phyloP scores from a whole-genome alignment of 306 rosid genomes.

The Acacia confusa region DNA sequence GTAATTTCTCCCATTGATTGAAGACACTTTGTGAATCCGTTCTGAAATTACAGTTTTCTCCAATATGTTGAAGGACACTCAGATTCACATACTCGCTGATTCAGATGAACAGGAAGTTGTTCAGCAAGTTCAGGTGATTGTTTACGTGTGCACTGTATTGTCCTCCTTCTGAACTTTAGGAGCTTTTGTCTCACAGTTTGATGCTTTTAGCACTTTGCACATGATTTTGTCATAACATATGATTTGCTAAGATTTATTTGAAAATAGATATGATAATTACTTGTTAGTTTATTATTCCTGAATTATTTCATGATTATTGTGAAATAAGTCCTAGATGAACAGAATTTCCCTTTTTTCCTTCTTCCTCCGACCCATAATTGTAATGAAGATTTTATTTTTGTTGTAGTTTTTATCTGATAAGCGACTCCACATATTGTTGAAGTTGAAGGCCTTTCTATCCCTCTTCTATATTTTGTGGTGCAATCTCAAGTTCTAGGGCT shows the following conservation, averaged over 20 bases:
- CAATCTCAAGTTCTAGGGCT: conserved; percentile 25
- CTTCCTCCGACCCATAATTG: conserved; percentile 1
- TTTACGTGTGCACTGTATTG: background rate
- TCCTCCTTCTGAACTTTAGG: background rate
- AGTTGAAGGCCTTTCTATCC: background rate
- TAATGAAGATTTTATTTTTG: background rate
- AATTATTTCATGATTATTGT: conserved; percentile 10
- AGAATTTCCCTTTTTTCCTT: conserved; percentile 8
- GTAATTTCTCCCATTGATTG: conserved; percentile 36
- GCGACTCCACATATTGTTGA: conserved; percentile 14
- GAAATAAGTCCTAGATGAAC: conserved; percentile 13
- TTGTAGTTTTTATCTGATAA: conserved; percentile 19
- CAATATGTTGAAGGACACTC: conserved; percentile 93
- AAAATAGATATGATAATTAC: background rate
- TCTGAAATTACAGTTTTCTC: conserved; percentile 88
- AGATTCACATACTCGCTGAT: conserved; percentile 88
- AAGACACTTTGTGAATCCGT: conserved; percentile 52
- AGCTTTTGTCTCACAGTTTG: conserved; percentile 14
- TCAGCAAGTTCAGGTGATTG: conserved; percentile 85
- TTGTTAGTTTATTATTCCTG: conserved; percentile 12
- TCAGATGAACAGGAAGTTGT: conserved; percentile 96
- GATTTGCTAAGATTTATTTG: conserved; percentile 7
- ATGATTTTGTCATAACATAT: conserved; percentile 9
- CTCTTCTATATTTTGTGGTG: conserved; percentile 2
- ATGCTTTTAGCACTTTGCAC: background rate